phyloP scores from a whole-genome alignment of 192 early-diverging fungal species.

The Backusella circina region DNA sequence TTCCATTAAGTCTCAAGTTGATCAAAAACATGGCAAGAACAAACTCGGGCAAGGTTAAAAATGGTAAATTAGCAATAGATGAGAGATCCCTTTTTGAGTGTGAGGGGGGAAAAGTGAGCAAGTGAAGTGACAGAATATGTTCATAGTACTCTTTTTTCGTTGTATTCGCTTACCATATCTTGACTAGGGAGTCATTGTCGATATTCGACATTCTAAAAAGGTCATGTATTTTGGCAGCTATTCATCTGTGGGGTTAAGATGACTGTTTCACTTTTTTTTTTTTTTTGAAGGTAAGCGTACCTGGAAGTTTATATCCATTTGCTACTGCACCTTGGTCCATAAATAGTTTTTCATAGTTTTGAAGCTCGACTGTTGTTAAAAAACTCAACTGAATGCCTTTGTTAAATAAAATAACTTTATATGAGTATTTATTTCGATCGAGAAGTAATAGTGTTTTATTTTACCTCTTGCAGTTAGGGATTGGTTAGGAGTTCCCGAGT shows the following conservation, averaged over 20 bases:
- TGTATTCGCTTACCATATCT: conserved; percentile 32
- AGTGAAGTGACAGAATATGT: background rate
- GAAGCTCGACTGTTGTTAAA: conserved; percentile 33
- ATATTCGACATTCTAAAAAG: conserved; percentile 29
- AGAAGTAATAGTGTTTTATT: background rate
- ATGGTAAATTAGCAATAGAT: conserved; percentile 39
- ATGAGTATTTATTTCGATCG: background rate
- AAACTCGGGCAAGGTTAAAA: conserved; percentile 59
- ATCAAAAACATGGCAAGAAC: conserved; percentile 63
- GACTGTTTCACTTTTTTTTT: conserved; percentile 3
- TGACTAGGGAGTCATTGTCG: conserved; percentile 29
- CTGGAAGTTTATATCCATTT: conserved; percentile 14
- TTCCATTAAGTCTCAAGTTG: conserved; percentile 45
- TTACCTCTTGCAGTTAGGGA: background rate
- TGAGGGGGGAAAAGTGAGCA: background rate
- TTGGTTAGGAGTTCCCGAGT: background rate
- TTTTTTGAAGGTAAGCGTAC: conserved; percentile 20
- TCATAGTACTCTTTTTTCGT: background rate
- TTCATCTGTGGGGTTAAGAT: background rate
- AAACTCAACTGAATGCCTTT: conserved; percentile 32
- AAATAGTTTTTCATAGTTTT: conserved; percentile 37
- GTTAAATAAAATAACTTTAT: background rate
- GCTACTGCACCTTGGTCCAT: background rate
- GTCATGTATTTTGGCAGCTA: conserved; percentile 30
- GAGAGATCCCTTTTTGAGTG: conserved; percentile 50